These are phyloP conservation scores for Taiozyma sp. DNA, from an alignment of 1,139 yeast species.

Conservation along the genomic window DNA sequence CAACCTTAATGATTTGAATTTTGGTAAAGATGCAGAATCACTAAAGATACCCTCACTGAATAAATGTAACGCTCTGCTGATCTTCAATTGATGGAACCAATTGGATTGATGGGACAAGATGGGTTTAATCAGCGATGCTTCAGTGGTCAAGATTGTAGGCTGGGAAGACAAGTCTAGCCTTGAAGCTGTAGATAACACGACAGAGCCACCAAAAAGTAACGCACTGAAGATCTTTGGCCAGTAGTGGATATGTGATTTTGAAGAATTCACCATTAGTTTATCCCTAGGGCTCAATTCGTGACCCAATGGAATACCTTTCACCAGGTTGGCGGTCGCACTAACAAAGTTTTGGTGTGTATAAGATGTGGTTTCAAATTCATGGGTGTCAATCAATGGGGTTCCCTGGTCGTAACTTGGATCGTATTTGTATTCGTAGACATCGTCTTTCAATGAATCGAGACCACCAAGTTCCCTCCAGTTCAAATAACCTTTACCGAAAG, in stretches of 20 bases:
- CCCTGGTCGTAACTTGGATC: conserved; percentile 25
- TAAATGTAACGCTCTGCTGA: conserved; percentile 31
- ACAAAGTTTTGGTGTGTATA: conserved; percentile 62
- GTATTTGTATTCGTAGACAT: conserved; percentile 18
- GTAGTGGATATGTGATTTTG: conserved; percentile 22
- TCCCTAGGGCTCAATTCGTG: conserved; percentile 40
- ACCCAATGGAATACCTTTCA: conserved; percentile 51
- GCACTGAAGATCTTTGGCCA: conserved; percentile 30
- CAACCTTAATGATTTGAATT: conserved; percentile 31
- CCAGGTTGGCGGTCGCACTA: conserved; percentile 56
- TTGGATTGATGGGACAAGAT: neutral
- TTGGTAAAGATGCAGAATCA: conserved; percentile 24
- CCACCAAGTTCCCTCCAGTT: conserved; percentile 26
- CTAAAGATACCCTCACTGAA: conserved; percentile 37
- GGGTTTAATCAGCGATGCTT: conserved; percentile 2
- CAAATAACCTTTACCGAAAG: conserved; percentile 15
- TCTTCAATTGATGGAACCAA: conserved; percentile 12
- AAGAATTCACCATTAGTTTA: conserved; percentile 35
- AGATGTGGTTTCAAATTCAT: conserved; percentile 28
- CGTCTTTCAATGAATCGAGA: conserved; percentile 4
- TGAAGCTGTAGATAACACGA: conserved; percentile 15
- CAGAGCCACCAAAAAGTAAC: conserved; percentile 32
- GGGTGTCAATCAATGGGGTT: conserved; percentile 33
- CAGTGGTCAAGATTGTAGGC: conserved; percentile 15
- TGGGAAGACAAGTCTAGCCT: conserved; percentile 2